These are phyloP conservation scores for Mangifera indica DNA, from an alignment of 345 rosid genomes.

Conservation along the genomic window DNA sequence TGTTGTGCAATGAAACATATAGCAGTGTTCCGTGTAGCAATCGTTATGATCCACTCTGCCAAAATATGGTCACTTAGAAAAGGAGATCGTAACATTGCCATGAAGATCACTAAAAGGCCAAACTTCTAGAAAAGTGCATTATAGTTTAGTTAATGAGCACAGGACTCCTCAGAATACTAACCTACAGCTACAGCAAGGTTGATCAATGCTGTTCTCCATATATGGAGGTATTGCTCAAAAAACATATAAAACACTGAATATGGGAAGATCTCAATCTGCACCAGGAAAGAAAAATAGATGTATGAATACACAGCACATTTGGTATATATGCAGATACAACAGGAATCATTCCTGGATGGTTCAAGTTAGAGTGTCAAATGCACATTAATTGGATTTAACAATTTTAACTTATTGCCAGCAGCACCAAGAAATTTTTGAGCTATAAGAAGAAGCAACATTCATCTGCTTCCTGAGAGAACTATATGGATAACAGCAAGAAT, in stretches of 20 bases:
- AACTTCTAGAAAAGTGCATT: slow-evolving; percentile 6
- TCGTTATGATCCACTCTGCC: not conserved
- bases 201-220: slow-evolving; percentile 93
- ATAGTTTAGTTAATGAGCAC: slow-evolving; percentile 9
- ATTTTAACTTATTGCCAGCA: not conserved
- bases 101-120: not conserved
- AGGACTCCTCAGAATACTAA: slow-evolving; percentile 38
- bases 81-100: not conserved
- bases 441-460: slow-evolving; percentile 2
- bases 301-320: slow-evolving; percentile 4
- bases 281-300: slow-evolving; percentile 15
- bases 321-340: not conserved
- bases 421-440: not conserved
- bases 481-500: slow-evolving; percentile 1
- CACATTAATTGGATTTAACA: slow-evolving; percentile 5
- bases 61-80: not conserved
- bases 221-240: slow-evolving; percentile 97
- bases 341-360: not conserved
- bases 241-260: slow-evolving; percentile 97
- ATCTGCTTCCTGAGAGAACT: not conserved
- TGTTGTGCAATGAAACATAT: not conserved
- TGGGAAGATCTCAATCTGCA: slow-evolving; percentile 96
- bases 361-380: slow-evolving; percentile 1
- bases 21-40: no score
- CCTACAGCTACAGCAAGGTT: slow-evolving; percentile 95